A percentile compares a stretch with the other conserved stretches of the same genome.
phyloP scores from a whole-genome alignment of 1,139 yeast species.

The Lodderomyces beijingensis region DNA sequence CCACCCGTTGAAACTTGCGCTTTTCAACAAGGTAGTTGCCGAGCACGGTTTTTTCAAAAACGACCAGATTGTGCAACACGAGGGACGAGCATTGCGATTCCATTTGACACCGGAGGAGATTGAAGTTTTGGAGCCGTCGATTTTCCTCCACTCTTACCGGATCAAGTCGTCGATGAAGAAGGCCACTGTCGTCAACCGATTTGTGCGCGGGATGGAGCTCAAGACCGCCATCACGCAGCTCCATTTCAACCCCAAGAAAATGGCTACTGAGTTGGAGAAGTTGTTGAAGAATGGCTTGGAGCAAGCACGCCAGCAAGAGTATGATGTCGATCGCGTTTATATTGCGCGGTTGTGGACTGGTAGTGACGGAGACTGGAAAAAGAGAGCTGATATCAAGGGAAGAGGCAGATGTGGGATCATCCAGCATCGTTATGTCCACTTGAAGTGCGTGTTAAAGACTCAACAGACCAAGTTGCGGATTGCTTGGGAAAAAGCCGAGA shows the following conservation, averaged over 20 bases:
- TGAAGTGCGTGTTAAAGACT: slow-evolving; percentile 71
- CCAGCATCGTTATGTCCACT: slow-evolving; percentile 73
- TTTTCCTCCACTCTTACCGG: slow-evolving; percentile 72
- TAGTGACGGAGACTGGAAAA: slow-evolving; percentile 72
- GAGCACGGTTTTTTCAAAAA: slow-evolving; percentile 75
- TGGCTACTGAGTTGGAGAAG: slow-evolving; percentile 75
- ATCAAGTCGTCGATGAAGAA: slow-evolving; percentile 84
- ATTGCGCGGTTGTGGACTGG: slow-evolving; percentile 90
- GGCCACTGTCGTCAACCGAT: slow-evolving; percentile 75
- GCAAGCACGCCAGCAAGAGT: slow-evolving; percentile 59
- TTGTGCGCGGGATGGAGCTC: slow-evolving; percentile 66
- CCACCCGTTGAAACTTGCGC: slow-evolving; percentile 68
- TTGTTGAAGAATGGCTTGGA: slow-evolving; percentile 68
- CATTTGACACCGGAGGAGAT: slow-evolving; percentile 61
- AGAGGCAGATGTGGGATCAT: slow-evolving; percentile 86
- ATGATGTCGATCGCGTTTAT: slow-evolving; percentile 60
- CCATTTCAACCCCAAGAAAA: slow-evolving; percentile 79
- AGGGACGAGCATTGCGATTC: slow-evolving; percentile 51
- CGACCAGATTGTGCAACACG: slow-evolving; percentile 47
- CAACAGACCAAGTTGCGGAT: slow-evolving; percentile 57
- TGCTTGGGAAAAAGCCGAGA: slow-evolving; percentile 52
- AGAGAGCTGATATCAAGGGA: slow-evolving; percentile 80
- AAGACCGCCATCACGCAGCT: slow-evolving; percentile 87
- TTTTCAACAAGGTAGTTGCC: slow-evolving; percentile 59
- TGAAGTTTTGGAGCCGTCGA: slow-evolving; percentile 78